Base-by-base conservation (phyloP, 2,329 filamentous ascomycete species). In the Macrophomina pseudophaseolina region DNA sequence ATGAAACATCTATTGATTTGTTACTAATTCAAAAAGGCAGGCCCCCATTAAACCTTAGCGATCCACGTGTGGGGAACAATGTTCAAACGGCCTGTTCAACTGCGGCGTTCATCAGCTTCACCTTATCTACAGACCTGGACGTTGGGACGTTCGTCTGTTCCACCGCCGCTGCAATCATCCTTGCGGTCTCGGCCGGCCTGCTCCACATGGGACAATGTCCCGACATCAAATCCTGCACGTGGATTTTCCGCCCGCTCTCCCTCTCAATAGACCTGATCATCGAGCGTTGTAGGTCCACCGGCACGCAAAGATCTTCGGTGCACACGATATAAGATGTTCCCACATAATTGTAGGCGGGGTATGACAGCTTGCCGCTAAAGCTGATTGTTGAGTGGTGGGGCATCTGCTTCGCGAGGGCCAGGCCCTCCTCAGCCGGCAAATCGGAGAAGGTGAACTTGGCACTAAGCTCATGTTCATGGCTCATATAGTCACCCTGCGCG, bases 311-410 rank as follows among this genome's bases (percentile, higher is more conserved):
- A 67, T 83, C 80, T 0, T 75, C 67, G 52, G 79, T 76, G 46
- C 76, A 78, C 14, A 82, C 2, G 9, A 83, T 70, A 66, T 79
- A 83, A 1, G 76, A 81, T 3, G 79, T 76, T 0, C 77, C 77
- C 1, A 81, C 71, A 44, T 82, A 74, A 64, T 78, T 79, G 67
- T 81, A 83, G 0, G 79, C 80, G 2, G 75, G 67, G 68, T 82
- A 73, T 1, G 77, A 80, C 51, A 83, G 68, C 3, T 71, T 68
- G 23, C 72, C 72, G 0, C 49, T 65, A 68, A 82, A 82, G 52
- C 73, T 75, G 11, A 71, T 66, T 8, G 72, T 68, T 0, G 77
- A 80, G 58, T 83, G 81, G 14, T 69, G 69, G 2, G 69, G 52
- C 35, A 73, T 72, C 14, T 67, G 68, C 23, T 66, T 64, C 1